Evolutionary conservation across 768 basidiomycete species (phyloP).

Genomic region (Boletellus ananiceps): DNA sequence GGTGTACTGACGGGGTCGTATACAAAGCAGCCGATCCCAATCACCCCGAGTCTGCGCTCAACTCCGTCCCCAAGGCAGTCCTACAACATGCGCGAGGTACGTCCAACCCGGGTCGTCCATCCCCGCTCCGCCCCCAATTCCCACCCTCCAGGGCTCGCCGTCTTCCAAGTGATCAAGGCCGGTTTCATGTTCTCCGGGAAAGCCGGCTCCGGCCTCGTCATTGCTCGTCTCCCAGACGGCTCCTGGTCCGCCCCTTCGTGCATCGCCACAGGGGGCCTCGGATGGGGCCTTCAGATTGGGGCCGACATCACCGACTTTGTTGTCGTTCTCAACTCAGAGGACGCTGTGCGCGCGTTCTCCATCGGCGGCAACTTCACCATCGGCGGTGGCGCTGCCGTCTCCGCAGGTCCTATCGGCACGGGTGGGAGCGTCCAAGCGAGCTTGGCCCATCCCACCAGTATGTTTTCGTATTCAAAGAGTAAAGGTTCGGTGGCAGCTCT

Average conservation of each 20-base stretch:
- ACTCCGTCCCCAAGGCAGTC: slow-evolving; percentile 90
- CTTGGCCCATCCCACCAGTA: slow-evolving; percentile 89
- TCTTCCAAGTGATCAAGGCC: slow-evolving; percentile 91
- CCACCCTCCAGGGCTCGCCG: slow-evolving; percentile 65
- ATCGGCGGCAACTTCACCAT: slow-evolving; percentile 95
- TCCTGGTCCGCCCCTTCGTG: slow-evolving; percentile 97
- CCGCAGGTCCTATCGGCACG: slow-evolving; percentile 91
- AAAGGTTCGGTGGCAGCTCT: slow-evolving; percentile 55
- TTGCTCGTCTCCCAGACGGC: slow-evolving; percentile 89
- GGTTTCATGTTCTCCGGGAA: slow-evolving; percentile 96
- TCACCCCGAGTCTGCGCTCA: slow-evolving; percentile 85
- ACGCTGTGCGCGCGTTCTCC: slow-evolving; percentile 93
- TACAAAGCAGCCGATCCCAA: slow-evolving; percentile 69
- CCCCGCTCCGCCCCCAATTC: neutral
- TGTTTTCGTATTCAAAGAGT: slow-evolving; percentile 96
- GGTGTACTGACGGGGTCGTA: neutral
- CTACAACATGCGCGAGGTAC: slow-evolving; percentile 83
- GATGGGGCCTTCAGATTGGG: slow-evolving; percentile 94
- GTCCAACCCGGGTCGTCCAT: slow-evolving; percentile 6
- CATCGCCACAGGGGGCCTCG: slow-evolving; percentile 92
- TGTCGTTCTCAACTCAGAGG: slow-evolving; percentile 93
- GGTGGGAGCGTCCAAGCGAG: slow-evolving; percentile 86
- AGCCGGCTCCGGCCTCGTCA: slow-evolving; percentile 89
- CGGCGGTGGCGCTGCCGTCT: slow-evolving; percentile 80
- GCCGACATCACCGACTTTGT: slow-evolving; percentile 96